Percentiles rank a stretch among this genome's conserved stretches.
These are phyloP conservation scores for Scheffersomyces coipomensis DNA, from an alignment of 805 yeast species.

Conservation along the genomic window DNA sequence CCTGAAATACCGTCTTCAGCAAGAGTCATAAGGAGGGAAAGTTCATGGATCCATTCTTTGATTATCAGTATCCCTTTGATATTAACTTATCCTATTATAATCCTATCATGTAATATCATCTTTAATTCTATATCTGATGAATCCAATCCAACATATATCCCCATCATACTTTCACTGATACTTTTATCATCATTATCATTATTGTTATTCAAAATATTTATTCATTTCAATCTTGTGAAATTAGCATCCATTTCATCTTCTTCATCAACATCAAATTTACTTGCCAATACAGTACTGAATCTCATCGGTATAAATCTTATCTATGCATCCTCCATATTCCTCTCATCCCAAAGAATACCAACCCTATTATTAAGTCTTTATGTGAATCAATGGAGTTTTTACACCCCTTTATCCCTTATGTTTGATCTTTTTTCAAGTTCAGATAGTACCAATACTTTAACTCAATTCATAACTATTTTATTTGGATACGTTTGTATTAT, in stretches of 20 bases:
- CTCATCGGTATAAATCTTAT: conserved; percentile 18
- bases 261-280: not conserved
- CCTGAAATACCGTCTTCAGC: too few relatives aligned
- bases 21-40: too few relatives aligned
- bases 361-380: conserved; percentile 28
- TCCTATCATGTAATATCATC: conserved; percentile 23
- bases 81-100: conserved; percentile 28
- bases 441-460: too few relatives aligned
- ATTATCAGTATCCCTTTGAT: conserved; percentile 23
- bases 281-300: conserved; percentile 4
- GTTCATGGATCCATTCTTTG: not conserved
- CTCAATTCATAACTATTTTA: conserved; percentile 3
- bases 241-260: not conserved
- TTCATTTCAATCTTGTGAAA: conserved; percentile 5
- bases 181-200: not conserved
- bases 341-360: conserved; percentile 23
- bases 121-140: not conserved
- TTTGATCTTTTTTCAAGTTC: conserved; percentile 20
- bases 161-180: not conserved
- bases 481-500: conserved; percentile 13
- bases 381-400: conserved; percentile 26
- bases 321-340: conserved; percentile 18
- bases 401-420: conserved; percentile 25
- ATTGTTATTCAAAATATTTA: not conserved
- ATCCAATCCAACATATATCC: too few relatives aligned